phyloP scores from a whole-genome alignment of 345 rosid species.

The Gossypium ekmanianum region DNA sequence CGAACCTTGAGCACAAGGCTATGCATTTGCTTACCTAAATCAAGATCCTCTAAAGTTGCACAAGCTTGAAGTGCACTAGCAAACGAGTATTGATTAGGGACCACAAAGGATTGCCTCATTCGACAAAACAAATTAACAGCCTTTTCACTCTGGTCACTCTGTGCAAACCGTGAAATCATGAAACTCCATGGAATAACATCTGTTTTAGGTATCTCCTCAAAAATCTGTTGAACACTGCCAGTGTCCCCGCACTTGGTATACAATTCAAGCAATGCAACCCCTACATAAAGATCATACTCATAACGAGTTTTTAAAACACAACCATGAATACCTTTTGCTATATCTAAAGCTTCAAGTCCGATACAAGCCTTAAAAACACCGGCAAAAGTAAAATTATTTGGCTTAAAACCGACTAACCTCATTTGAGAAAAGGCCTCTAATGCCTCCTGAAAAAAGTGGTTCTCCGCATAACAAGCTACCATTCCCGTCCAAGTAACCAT shows the following conservation, averaged over 20 bases:
- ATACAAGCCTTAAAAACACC: constrained; percentile 68
- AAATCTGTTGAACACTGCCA: constrained; percentile 44
- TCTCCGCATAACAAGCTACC: constrained; percentile 67
- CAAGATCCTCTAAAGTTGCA: constrained; percentile 41
- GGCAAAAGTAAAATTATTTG: constrained; percentile 58
- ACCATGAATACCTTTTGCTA: constrained; percentile 68
- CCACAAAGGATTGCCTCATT: constrained; percentile 59
- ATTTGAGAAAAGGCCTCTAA: constrained; percentile 43
- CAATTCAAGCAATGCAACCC: constrained; percentile 69
- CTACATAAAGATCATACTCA: constrained; percentile 52
- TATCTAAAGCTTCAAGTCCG: constrained; percentile 45
- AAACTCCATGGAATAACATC: constrained; percentile 90
- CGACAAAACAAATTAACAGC: constrained; percentile 56
- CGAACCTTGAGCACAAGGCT: constrained; percentile 54
- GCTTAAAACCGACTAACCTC: constrained; percentile 62
- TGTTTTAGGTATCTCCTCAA: constrained; percentile 66
- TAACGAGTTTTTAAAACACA: constrained; percentile 51
- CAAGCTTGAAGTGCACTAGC: constrained; percentile 73
- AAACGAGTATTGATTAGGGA: constrained; percentile 72
- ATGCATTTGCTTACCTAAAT: constrained; percentile 68
- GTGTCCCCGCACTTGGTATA: constrained; percentile 46
- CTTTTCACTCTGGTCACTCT: constrained; percentile 42
- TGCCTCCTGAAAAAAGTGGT: constrained; percentile 51
- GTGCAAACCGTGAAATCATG: constrained; percentile 77
- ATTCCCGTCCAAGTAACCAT: constrained; percentile 87